A percentile compares a stretch with the other conserved stretches of the same genome.
Conservation (phyloP, 352 stramenopile species). For the Phytophthora melonis region DNA sequence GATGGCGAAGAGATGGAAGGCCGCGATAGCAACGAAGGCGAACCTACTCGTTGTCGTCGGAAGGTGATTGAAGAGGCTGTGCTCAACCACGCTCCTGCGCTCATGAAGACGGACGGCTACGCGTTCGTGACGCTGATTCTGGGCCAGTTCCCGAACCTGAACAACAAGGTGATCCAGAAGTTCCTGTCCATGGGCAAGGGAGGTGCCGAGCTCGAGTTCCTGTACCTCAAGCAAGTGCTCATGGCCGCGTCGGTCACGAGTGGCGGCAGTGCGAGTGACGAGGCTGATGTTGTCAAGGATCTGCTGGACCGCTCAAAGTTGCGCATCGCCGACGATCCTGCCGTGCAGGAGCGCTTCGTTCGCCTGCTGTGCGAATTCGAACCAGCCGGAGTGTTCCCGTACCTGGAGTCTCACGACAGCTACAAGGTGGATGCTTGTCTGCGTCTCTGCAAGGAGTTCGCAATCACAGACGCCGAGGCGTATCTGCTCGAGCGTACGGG, state of each 20-base stretch:
- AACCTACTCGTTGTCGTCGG: slow-evolving; percentile 51
- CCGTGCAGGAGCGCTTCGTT: slow-evolving; percentile 87
- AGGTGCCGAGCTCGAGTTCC: slow-evolving; percentile 81
- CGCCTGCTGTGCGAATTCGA: slow-evolving; percentile 83
- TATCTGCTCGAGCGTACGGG: slow-evolving; percentile 95
- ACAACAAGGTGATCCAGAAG: slow-evolving; percentile 88
- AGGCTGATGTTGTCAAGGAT: slow-evolving; percentile 82
- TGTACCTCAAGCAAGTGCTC: slow-evolving; percentile 85
- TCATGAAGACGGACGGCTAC: slow-evolving; percentile 92
- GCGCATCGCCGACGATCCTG: slow-evolving; percentile 81
- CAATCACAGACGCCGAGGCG: slow-evolving; percentile 88
- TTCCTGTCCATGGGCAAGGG: slow-evolving; percentile 86
- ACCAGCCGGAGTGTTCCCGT: slow-evolving; percentile 78
- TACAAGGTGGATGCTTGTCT: slow-evolving; percentile 90
- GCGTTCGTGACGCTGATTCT: slow-evolving; percentile 89
- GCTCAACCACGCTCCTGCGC: slow-evolving; percentile 69
- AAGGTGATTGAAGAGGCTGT: slow-evolving; percentile 86
- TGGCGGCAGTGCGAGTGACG: slow-evolving; percentile 56
- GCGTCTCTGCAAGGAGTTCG: slow-evolving; percentile 87
- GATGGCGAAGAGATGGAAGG: slow-evolving; percentile 50
- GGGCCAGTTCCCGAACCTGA: slow-evolving; percentile 87
- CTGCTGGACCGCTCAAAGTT: slow-evolving; percentile 85
- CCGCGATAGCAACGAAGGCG: slow-evolving; percentile 46
- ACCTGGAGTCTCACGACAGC: slow-evolving; percentile 86
- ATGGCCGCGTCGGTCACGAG: slow-evolving; percentile 64